Evolutionary conservation across 352 stramenopile genomes (phyloP).

Genomic region (Phytophthora pluvialis): DNA sequence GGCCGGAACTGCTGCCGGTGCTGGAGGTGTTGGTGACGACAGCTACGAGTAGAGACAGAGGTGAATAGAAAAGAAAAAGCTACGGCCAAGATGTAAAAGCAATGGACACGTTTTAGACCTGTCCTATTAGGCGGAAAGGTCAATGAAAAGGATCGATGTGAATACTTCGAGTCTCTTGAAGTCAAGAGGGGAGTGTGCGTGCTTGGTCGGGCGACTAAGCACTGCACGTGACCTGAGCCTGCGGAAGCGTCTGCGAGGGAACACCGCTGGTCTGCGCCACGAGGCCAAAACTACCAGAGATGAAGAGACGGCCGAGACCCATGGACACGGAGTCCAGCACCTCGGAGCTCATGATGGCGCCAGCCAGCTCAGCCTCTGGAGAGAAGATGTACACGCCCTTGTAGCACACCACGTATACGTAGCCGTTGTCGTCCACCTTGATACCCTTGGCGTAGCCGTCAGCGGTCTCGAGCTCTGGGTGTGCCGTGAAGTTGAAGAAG

Average conservation of each 20-base stretch:
- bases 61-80: constrained; percentile 6
- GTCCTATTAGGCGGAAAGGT: constrained; percentile 27
- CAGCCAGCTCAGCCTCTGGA: constrained; percentile 55
- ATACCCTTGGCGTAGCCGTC: constrained; percentile 73
- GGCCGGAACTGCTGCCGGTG: constrained; percentile 4
- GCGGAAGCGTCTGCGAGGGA: constrained; percentile 34
- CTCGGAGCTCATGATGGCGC: constrained; percentile 61
- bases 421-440: constrained; percentile 76
- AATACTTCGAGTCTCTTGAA: constrained; percentile 39
- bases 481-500: constrained; percentile 83
- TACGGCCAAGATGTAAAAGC: constrained; percentile 1
- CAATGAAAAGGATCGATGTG: constrained; percentile 32
- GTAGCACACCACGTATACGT: constrained; percentile 78
- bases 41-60: constrained; percentile 28
- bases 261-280: constrained; percentile 66
- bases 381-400: constrained; percentile 82
- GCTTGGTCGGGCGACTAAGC: constrained; percentile 24
- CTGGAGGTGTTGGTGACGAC: constrained; percentile 30
- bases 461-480: constrained; percentile 65
- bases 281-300: constrained; percentile 71
- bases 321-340: constrained; percentile 65
- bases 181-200: constrained; percentile 21
- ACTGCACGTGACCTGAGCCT: constrained; percentile 54
- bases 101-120: constrained; percentile 34
- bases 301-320: constrained; percentile 76